A percentile compares a stretch with the other conserved stretches of the same genome.
These are phyloP conservation scores for Penicillium lividum DNA, from an alignment of 495 filamentous ascomycete species.

Conservation along the genomic window DNA sequence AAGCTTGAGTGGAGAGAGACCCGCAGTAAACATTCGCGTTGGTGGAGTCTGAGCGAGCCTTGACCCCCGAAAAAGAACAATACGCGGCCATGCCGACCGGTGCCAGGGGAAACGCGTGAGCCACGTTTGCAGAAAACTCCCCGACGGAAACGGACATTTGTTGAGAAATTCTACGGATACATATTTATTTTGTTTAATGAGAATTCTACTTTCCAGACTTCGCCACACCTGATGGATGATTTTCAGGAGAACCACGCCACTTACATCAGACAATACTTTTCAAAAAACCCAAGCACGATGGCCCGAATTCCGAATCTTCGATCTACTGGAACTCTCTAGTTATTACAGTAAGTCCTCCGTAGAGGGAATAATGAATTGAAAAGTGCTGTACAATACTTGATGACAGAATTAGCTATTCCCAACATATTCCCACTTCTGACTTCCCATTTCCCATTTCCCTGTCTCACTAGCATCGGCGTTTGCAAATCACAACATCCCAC, in stretches of 20 bases:
- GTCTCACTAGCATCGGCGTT: constrained; percentile 7
- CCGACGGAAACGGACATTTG: constrained; percentile 14
- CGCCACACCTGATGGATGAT: constrained; percentile 1
- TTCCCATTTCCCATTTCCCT: background rate
- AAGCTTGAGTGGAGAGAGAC: background rate
- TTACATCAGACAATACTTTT: background rate
- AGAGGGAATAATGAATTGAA: no score
- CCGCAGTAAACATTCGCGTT: background rate
- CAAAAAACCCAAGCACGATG: no score
- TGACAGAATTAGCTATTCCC: background rate
- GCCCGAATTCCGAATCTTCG: no score
- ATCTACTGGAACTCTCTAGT: no score
- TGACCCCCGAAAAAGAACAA: constrained; percentile 1
- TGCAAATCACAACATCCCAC: constrained; percentile 4
- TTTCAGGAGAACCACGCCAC: constrained; percentile 5
- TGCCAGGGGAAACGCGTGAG: constrained; percentile 16
- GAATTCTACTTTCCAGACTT: background rate
- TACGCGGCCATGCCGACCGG: constrained; percentile 19
- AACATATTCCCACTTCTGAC: background rate
- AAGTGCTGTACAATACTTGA: background rate
- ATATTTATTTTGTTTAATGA: background rate
- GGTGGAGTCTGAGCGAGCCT: background rate
- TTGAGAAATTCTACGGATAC: background rate
- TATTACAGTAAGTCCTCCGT: no score
- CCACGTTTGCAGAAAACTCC: constrained; percentile 21